Percentiles rank a stretch among this genome's conserved stretches.
Evolutionary conservation across 2,329 filamentous ascomycete genomes (phyloP).

Genomic region (Eutypella sp.): DNA sequence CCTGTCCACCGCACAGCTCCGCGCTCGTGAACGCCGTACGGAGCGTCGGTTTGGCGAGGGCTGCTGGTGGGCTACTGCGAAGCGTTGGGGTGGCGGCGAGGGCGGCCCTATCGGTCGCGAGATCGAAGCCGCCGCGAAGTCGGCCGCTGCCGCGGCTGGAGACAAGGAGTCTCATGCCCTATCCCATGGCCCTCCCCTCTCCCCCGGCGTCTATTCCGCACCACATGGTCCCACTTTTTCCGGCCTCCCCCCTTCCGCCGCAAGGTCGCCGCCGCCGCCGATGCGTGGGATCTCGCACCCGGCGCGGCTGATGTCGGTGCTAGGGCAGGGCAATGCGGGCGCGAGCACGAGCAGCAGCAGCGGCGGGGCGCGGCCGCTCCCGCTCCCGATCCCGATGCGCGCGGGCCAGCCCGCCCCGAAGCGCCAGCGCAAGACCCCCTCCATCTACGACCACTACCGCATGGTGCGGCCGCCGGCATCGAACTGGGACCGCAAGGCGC

Average conservation of each 20-base stretch:
- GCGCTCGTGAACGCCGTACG: conserved; percentile 50
- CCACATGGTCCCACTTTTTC: no score
- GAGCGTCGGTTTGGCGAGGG: conserved; percentile 54
- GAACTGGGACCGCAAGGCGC: conserved; percentile 57
- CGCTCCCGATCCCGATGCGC: conserved; percentile 16
- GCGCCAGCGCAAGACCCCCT: conserved; percentile 49
- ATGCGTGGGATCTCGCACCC: no score
- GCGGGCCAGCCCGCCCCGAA: conserved; percentile 34
- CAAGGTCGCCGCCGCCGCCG: no score
- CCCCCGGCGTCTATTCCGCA: no score
- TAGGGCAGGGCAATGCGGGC: no score
- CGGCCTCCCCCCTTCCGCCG: no score
- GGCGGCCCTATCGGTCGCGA: conserved; percentile 61
- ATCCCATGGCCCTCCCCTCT: no score
- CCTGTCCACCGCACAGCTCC: conserved; percentile 59
- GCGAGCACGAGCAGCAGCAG: not conserved
- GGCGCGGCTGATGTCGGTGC: no score
- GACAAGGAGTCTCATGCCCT: no score
- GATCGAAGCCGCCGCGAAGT: conserved; percentile 32
- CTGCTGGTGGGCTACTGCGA: conserved; percentile 57
- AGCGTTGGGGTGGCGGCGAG: conserved; percentile 58
- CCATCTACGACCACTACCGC: conserved; percentile 59
- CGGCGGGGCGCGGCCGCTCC: not conserved
- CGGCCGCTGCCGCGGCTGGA: not conserved
- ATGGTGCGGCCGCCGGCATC: conserved; percentile 54